phyloP scores from a whole-genome alignment of 176 grass and related monocot species.

The Oryza punctata region DNA sequence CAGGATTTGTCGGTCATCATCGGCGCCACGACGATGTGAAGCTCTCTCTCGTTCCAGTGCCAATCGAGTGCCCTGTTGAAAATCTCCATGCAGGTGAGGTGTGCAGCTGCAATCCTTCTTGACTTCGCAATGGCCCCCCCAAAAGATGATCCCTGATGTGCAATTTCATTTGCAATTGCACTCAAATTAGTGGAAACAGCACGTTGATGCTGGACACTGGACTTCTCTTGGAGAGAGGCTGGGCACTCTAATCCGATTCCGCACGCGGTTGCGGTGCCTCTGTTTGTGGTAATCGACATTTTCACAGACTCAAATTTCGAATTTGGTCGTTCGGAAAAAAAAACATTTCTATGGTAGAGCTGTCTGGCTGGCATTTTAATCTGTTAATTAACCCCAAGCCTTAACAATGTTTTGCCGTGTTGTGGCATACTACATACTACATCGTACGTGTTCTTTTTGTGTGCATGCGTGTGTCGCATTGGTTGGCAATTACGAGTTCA shows the following conservation, averaged over 20 bases:
- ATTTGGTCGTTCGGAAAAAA: too few relatives aligned
- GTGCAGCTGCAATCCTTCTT: conserved; percentile 13
- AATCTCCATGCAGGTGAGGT: neutral
- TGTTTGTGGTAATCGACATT: too few relatives aligned
- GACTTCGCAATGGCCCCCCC: neutral
- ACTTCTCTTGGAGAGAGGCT: neutral
- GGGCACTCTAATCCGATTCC: too few relatives aligned
- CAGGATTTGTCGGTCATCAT: conserved; percentile 43
- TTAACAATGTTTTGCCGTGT: neutral
- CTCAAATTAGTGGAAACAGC: conserved; percentile 13
- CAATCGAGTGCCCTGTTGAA: conserved; percentile 51
- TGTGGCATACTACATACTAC: neutral
- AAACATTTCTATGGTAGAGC: too few relatives aligned
- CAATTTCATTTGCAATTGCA: neutral
- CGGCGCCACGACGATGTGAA: neutral
- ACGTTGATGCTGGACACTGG: neutral
- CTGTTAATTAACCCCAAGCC: neutral
- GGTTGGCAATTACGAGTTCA: conserved; percentile 15
- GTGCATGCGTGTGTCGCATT: neutral
- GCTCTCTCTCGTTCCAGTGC: conserved; percentile 19
- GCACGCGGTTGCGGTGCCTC: too few relatives aligned
- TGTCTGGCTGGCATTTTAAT: neutral
- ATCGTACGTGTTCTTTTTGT: neutral
- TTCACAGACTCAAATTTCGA: too few relatives aligned
- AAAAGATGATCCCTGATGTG: conserved; percentile 7